A percentile compares a stretch with the other conserved stretches of the same genome.
Evolutionary conservation across 768 basidiomycete genomes (phyloP).

Genomic region (Lyophyllum atratum): DNA sequence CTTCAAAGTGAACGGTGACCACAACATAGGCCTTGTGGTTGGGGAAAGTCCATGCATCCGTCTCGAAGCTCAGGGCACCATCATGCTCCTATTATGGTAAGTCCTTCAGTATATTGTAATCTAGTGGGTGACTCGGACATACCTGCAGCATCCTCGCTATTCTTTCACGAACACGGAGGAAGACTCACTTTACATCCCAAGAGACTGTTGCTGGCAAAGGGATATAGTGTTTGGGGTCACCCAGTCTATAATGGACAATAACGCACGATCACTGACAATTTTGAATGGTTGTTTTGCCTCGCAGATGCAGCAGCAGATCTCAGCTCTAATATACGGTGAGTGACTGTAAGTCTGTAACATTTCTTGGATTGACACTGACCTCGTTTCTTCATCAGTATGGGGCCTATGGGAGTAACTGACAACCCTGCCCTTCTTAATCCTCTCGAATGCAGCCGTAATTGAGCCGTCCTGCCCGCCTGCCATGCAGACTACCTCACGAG

Average conservation of each 20-base stretch:
- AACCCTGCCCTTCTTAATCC: slow-evolving; percentile 22
- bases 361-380: slow-evolving; percentile 11
- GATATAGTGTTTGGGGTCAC: slow-evolving; percentile 29
- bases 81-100: too few relatives aligned
- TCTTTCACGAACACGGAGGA: slow-evolving; percentile 12
- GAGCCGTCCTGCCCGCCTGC: slow-evolving; percentile 6
- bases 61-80: too few relatives aligned
- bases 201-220: slow-evolving; percentile 31
- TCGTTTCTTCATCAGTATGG: slow-evolving; percentile 20
- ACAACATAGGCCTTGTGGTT: too few relatives aligned
- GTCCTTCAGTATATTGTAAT: too few relatives aligned
- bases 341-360: not conserved
- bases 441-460: slow-evolving; percentile 27
- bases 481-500: not conserved
- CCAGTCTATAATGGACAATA: not conserved
- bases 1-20: too few relatives aligned
- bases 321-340: slow-evolving; percentile 15
- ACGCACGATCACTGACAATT: too few relatives aligned
- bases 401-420: slow-evolving; percentile 27
- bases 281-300: too few relatives aligned
- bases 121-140: too few relatives aligned
- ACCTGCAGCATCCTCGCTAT: slow-evolving; percentile 30
- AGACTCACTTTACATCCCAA: slow-evolving; percentile 28
- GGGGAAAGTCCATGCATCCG: too few relatives aligned
- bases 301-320: slow-evolving; percentile 26